Percentiles rank a stretch among this genome's conserved stretches.
Conservation (phyloP, 164 flowering plant genomes). For the Aristolochia fimbriata region DNA sequence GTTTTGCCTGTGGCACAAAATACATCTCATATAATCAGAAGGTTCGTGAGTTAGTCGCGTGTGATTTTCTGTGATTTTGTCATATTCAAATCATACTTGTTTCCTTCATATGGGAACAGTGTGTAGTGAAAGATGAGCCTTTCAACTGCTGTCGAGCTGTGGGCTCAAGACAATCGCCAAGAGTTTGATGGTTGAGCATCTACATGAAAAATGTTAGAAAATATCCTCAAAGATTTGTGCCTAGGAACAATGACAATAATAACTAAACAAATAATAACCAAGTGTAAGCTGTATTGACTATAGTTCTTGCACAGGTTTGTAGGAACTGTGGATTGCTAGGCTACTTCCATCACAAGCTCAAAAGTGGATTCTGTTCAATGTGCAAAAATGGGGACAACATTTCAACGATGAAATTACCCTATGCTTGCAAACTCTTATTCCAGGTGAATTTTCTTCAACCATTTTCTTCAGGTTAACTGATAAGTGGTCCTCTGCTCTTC, state of each 20-base stretch:
- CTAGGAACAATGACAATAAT: neutral
- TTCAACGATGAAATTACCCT: slow-evolving; percentile 79
- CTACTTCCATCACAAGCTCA: slow-evolving; percentile 65
- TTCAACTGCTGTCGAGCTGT: no score
- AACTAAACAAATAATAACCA: neutral
- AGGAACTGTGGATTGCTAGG: slow-evolving; percentile 82
- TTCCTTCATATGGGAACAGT: no score
- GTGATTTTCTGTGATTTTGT: no score
- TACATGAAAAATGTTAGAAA: neutral
- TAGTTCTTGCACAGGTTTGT: slow-evolving; percentile 59
- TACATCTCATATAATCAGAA: no score
- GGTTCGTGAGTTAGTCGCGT: no score
- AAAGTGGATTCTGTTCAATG: slow-evolving; percentile 55
- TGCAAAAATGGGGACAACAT: slow-evolving; percentile 83
- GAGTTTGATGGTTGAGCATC: neutral
- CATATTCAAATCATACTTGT: no score
- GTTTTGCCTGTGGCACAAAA: no score
- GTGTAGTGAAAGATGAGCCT: no score
- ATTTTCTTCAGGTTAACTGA: neutral
- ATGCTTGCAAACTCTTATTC: slow-evolving; percentile 96
- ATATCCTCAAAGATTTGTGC: neutral
- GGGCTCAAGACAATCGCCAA: no score
- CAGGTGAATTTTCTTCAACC: slow-evolving; percentile 40
- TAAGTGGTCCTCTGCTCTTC: neutral
- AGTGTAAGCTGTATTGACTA: neutral